Percentiles rank a stretch among this genome's conserved stretches.
These are phyloP conservation scores for Euclidium syriacum DNA, from an alignment of 345 rosid species.

Conservation along the genomic window DNA sequence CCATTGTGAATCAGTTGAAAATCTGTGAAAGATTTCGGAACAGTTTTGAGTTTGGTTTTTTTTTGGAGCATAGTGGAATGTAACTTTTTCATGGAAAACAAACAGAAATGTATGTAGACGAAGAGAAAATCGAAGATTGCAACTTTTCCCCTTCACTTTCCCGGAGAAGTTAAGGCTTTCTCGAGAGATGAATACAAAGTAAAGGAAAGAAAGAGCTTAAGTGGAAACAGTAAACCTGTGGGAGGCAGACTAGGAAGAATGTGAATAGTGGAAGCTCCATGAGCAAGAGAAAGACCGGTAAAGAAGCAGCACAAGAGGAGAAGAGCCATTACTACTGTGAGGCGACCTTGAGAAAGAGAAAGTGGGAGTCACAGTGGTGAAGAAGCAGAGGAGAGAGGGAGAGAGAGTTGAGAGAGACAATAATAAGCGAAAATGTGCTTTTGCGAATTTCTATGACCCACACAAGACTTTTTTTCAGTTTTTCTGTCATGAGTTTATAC, in stretches of 20 bases:
- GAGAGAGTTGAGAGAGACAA: background rate
- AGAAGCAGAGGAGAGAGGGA: constrained; percentile 2
- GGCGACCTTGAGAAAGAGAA: constrained; percentile 4
- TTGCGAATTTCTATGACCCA: background rate
- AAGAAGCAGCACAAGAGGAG: constrained; percentile 28
- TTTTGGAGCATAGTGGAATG: background rate
- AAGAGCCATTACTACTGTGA: constrained; percentile 24
- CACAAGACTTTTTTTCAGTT: constrained; percentile 20
- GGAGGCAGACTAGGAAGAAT: constrained; percentile 39
- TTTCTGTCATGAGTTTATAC: constrained; percentile 21
- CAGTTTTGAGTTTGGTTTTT: no score
- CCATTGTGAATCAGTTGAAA: background rate
- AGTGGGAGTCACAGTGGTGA: background rate
- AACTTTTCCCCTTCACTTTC: background rate
- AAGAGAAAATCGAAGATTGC: background rate
- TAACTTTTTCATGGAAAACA: constrained; percentile 22
- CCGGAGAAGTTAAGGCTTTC: constrained; percentile 6
- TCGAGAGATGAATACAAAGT: background rate
- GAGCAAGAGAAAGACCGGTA: constrained; percentile 30
- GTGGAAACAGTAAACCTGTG: constrained; percentile 40
- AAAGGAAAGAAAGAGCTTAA: background rate
- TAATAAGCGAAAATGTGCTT: constrained; percentile 8
- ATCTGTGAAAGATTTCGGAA: background rate
- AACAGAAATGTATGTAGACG: constrained; percentile 14
- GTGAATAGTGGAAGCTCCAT: constrained; percentile 39